Percentiles rank a stretch among this genome's conserved stretches.
phyloP scores from a whole-genome alignment of 805 yeast genomes.

The Teunomyces stri region DNA sequence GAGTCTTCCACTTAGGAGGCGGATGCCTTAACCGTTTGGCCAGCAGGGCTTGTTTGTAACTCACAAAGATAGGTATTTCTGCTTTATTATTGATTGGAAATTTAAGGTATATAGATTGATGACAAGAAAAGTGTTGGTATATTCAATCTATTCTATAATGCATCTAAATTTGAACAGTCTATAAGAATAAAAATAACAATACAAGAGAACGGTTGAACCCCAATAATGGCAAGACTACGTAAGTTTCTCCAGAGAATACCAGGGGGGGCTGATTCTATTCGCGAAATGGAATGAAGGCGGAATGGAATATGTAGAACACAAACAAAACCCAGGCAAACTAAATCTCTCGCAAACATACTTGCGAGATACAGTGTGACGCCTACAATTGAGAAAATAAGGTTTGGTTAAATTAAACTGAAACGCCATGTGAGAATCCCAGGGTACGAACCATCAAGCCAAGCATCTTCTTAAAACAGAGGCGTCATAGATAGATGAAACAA shows the following conservation, averaged over 20 bases:
- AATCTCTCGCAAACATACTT: background rate
- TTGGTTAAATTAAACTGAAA: background rate
- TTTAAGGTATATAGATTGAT: too few species aligned
- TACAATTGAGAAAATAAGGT: background rate
- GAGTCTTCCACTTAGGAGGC: conserved; percentile 40
- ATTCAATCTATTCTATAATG: too few species aligned
- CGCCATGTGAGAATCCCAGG: background rate
- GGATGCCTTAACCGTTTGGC: conserved; percentile 57
- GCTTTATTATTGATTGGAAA: background rate
- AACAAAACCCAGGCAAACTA: background rate
- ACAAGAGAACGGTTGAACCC: too few species aligned
- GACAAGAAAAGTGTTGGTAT: too few species aligned
- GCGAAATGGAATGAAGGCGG: background rate
- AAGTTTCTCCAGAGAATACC: too few species aligned
- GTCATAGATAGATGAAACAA: background rate
- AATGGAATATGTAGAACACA: background rate
- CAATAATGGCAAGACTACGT: too few species aligned
- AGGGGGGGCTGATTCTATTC: too few species aligned
- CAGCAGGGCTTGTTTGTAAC: conserved; percentile 38
- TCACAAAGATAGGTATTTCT: background rate
- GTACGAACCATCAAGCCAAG: background rate
- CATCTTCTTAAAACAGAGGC: background rate
- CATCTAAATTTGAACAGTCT: too few species aligned
- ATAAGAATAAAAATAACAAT: too few species aligned
- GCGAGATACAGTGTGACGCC: background rate